phyloP scores from a whole-genome alignment of 1,284 basidiomycete species.

The Veloporphyrellus conicus region DNA sequence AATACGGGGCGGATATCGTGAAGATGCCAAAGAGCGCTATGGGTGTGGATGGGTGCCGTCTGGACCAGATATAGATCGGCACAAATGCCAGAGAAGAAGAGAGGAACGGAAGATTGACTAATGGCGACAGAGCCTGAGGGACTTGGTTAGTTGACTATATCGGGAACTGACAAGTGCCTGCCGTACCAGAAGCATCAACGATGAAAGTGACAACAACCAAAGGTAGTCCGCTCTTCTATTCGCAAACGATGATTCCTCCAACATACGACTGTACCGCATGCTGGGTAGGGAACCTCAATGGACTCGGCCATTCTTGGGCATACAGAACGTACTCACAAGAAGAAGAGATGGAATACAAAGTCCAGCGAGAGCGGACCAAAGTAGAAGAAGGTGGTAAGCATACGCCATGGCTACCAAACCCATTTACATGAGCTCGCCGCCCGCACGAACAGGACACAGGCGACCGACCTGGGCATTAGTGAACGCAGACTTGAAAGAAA shows the following conservation, averaged over 20 bases:
- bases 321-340: slow-evolving; percentile 67
- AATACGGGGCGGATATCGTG: slow-evolving; percentile 92
- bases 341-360: slow-evolving; percentile 95
- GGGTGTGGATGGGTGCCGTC: slow-evolving; percentile 89
- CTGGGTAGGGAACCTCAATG: slow-evolving; percentile 38
- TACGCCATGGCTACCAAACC: slow-evolving; percentile 72
- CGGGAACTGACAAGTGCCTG: not conserved
- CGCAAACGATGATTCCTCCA: slow-evolving; percentile 94
- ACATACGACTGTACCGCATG: slow-evolving; percentile 93
- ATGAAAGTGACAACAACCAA: slow-evolving; percentile 82
- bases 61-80: slow-evolving; percentile 95
- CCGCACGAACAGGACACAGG: not conserved
- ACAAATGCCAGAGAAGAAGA: slow-evolving; percentile 87
- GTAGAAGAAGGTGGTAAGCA: slow-evolving; percentile 90
- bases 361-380: slow-evolving; percentile 93
- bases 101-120: slow-evolving; percentile 87
- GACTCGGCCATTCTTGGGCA: not conserved
- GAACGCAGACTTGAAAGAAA: slow-evolving; percentile 82
- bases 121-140: slow-evolving; percentile 71
- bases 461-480: slow-evolving; percentile 68
- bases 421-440: slow-evolving; percentile 7
- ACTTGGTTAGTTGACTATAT: slow-evolving; percentile 2
- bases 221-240: slow-evolving; percentile 90
- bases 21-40: slow-evolving; percentile 93
- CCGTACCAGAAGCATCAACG: slow-evolving; percentile 76